A percentile compares a stretch with the other conserved stretches of the same genome.
Evolutionary conservation across 371 early-diverging fungal genomes (phyloP).

Genomic region (Capniomyces stellatus): DNA sequence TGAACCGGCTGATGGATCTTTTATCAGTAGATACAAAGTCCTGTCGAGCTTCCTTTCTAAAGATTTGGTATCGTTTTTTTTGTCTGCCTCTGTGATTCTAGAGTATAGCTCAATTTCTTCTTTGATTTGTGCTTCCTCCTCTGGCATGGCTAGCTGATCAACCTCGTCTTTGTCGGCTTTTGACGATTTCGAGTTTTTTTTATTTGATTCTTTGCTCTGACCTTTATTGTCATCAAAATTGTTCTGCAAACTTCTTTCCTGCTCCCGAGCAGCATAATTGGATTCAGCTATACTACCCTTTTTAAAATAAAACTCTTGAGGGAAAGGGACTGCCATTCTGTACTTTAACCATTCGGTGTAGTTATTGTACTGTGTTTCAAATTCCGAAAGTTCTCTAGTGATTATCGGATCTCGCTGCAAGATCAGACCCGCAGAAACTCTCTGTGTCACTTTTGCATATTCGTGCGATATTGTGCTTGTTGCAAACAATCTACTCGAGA

Average conservation of each 20-base stretch:
- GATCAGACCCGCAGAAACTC: slow-evolving; percentile 41
- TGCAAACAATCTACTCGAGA: background rate
- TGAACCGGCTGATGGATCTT: slow-evolving; percentile 19
- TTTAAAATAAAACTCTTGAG: slow-evolving; percentile 74
- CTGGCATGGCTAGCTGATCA: slow-evolving; percentile 1
- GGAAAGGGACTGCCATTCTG: slow-evolving; percentile 39
- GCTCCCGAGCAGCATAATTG: slow-evolving; percentile 50
- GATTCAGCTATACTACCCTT: slow-evolving; percentile 68
- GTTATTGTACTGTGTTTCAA: slow-evolving; percentile 56
- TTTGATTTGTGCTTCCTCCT: background rate
- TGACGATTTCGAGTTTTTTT: slow-evolving; percentile 12
- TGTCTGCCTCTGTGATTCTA: slow-evolving; percentile 48
- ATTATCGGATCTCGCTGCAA: slow-evolving; percentile 66
- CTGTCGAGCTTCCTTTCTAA: slow-evolving; percentile 55
- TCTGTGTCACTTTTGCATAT: background rate
- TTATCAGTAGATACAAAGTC: slow-evolving; percentile 57
- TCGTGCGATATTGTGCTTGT: background rate
- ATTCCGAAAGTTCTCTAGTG: slow-evolving; percentile 43
- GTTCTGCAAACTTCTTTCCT: slow-evolving; percentile 30
- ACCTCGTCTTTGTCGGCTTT: background rate
- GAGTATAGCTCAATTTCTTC: slow-evolving; percentile 30
- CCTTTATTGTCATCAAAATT: slow-evolving; percentile 24
- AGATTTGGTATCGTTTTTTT: slow-evolving; percentile 38
- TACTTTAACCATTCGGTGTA: slow-evolving; percentile 56
- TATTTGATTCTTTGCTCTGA: slow-evolving; percentile 16